These are phyloP conservation scores for Phytophthora vignae DNA, from an alignment of 352 stramenopile species.

Conservation along the genomic window DNA sequence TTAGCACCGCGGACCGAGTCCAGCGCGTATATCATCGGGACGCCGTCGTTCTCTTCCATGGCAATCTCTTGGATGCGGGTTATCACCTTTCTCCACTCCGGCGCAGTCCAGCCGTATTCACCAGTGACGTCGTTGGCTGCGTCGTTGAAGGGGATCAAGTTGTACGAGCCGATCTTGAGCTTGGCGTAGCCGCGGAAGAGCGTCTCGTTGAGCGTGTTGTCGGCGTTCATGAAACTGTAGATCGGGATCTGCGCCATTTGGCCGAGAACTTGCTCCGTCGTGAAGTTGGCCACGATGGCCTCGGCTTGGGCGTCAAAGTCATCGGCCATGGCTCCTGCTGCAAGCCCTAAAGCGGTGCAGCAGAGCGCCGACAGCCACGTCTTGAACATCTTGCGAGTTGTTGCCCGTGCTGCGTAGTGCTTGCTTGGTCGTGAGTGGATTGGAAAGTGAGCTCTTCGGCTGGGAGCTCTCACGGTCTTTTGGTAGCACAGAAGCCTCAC, in stretches of 20 bases:
- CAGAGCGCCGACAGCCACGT: constrained; percentile 9
- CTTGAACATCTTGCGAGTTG: constrained; percentile 4
- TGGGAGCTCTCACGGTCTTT: background rate
- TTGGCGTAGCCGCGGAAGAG: constrained; percentile 22
- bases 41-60: constrained; percentile 53
- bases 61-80: constrained; percentile 80
- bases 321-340: background rate
- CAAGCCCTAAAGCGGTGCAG: constrained; percentile 9
- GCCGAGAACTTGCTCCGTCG: no score
- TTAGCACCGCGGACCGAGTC: constrained; percentile 88
- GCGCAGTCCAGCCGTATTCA: constrained; percentile 6
- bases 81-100: constrained; percentile 73
- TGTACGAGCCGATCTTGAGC: background rate
- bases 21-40: constrained; percentile 79
- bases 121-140: constrained; percentile 2
- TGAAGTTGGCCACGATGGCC: constrained; percentile 9
- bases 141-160: constrained; percentile 13
- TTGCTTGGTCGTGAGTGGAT: background rate
- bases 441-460: constrained; percentile 5
- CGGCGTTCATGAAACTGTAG: background rate
- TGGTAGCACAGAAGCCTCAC: background rate
- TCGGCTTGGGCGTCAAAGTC: constrained; percentile 7
- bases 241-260: no score
- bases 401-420: background rate
- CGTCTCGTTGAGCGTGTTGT: background rate